These are phyloP conservation scores for Xylaria cubensis DNA, from an alignment of 495 filamentous ascomycete genomes.

Conservation along the genomic window DNA sequence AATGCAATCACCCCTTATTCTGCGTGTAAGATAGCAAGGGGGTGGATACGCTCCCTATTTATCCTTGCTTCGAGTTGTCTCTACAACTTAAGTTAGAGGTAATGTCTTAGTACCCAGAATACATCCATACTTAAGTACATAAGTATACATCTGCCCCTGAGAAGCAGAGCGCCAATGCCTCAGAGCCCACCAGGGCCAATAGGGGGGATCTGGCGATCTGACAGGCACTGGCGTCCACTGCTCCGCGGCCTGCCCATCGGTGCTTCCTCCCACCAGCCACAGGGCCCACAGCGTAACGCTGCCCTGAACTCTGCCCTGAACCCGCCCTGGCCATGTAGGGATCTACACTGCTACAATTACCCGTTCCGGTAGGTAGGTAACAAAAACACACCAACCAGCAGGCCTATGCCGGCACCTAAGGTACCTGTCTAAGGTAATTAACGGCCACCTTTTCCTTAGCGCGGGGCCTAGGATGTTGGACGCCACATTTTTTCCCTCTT, in stretches of 20 bases:
- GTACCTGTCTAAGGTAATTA: conserved; percentile 15
- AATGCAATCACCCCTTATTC: conserved; percentile 15
- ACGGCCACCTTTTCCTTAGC: conserved; percentile 29
- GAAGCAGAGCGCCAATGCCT: background rate
- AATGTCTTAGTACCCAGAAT: background rate
- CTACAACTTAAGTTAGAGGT: background rate
- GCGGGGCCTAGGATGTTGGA: conserved; percentile 29
- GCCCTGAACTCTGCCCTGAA: background rate
- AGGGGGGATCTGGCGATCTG: conserved; percentile 18
- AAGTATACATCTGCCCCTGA: conserved; percentile 2
- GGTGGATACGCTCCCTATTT: background rate
- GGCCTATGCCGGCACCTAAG: background rate
- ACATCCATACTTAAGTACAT: background rate
- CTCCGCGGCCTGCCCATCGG: conserved; percentile 23
- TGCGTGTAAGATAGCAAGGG: conserved; percentile 14
- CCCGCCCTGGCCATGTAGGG: background rate
- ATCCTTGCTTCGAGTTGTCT: background rate
- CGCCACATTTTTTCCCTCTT: conserved; percentile 29
- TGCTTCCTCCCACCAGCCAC: conserved; percentile 24
- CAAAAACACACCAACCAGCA: conserved; percentile 1
- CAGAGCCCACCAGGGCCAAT: conserved; percentile 13
- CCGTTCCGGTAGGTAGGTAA: conserved; percentile 26
- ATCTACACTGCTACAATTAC: conserved; percentile 21
- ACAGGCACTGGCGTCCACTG: background rate
- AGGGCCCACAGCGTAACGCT: conserved; percentile 8